Base-by-base conservation (phyloP, 1,284 basidiomycete species). In the Cutaneotrichosporon dermatis region DNA sequence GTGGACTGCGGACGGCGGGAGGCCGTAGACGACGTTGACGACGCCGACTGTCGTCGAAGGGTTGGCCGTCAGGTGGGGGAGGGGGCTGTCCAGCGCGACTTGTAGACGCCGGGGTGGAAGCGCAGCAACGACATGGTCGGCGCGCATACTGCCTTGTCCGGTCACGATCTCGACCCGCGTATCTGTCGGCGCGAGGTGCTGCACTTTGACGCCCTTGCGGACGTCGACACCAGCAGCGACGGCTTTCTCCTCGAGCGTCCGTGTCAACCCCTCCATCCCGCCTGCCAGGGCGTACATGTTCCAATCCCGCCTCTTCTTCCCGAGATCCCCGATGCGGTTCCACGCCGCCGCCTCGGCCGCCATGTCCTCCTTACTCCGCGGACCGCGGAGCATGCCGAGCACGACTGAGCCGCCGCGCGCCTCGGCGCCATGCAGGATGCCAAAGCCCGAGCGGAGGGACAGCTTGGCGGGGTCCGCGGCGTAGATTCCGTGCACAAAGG, bases 401-500 rank as follows among this genome's bases (percentile, higher is more conserved):
- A 94, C 79, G 46, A 88, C 87, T 0, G 89, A 89, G 11, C 83
- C 79, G 4, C 86, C 85, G 6, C 80, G 71, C 54, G 84, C 81
- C 72, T 91, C 88, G 0, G 85, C 80, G 34, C 86, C 83, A 82
- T 84, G 88, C 15, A 96, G 68, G 4, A 80, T 79, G 0, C 89
- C 87, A 70, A 97, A 90, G 0, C 90, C 83, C 4, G 90, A 83
- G 2, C 87, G 83, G 0, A 92, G 81, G 63, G 90, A 92, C 7
- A 98, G 78, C 40, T 79, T 69, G 1, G 88, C 79, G 3, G 91
- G 85, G 69, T 95, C 92, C 0, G 90, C 86, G 1, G 92, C 92
- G 72, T 96, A 97, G 61, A 99, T 89, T 0, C 94, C 95, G 69
- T 97, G 94, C 1, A 93, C 84, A 63, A 97, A 81, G 0, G 93